Evolutionary conservation across 1,139 yeast genomes (phyloP), one percentile per base, ranked within the genome.

Genomic region (Candida sojae): DNA sequence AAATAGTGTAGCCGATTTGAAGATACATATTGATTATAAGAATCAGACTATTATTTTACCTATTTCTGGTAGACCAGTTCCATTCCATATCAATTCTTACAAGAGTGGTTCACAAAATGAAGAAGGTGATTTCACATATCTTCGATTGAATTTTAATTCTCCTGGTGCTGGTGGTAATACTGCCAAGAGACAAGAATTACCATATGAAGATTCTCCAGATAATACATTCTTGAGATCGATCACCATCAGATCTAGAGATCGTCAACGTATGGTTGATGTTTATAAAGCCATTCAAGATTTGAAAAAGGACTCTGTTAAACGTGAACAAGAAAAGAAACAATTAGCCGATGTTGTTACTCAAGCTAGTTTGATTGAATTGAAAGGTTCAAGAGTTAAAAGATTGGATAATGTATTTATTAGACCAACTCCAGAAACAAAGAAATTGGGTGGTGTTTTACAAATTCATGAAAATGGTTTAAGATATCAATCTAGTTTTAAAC

Each of bases 381-480:
- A 84, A 66, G 80, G 81, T 5, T 81, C 89, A 28, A 82, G 98
- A 60, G 89, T 96, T 40, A 85, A 86, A 68, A 83, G 93, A 64
- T 75, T 93, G 54, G 98, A 92, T 53, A 86, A 88, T 53, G 93
- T 93, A 3, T 91, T 86, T 65, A 86, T 92, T 39, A 85, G 99
- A 64, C 99, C 99, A 35, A 91, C 93, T 48, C 97, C 97, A 1
- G 99, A 93, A 64, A 88, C 97, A 30, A 95, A 92, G 67, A 89
- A 97, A 67, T 84, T 88, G 35, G 95, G 97, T 13, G 98, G 99
- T 33, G 82, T 86, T 13, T 80, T 93, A 51, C 91, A 90, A 56
- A 90, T 93, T 53, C 99, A 93, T 67, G 96, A 91, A 63, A 95
- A 93, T 65, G 99, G 99, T 80, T 80, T 95, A 55, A 81, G 98